Percentiles rank a stretch among this genome's conserved stretches.
phyloP scores from a whole-genome alignment of 2,329 filamentous ascomycete species.

The Cytospora paraplurivora region DNA sequence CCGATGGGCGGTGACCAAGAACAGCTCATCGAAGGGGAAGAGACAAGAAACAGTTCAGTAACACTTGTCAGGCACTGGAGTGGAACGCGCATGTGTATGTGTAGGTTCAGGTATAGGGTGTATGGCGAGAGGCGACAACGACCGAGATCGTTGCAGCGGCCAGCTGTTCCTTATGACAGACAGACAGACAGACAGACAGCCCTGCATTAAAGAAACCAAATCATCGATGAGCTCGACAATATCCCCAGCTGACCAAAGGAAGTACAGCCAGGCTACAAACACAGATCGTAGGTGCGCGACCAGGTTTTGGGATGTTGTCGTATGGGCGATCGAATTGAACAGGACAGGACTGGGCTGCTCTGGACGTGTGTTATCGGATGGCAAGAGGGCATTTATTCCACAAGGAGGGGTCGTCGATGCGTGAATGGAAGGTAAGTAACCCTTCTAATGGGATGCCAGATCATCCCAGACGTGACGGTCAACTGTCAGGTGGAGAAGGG shows the following conservation, averaged over 20 bases:
- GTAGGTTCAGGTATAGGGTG: not conserved
- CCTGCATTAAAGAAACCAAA: not conserved
- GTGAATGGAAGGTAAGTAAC: not conserved
- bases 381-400: not conserved
- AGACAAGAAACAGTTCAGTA: constrained; percentile 23
- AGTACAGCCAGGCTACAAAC: constrained; percentile 9
- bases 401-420: not conserved
- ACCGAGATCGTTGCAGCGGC: constrained; percentile 22
- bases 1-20: constrained; percentile 1
- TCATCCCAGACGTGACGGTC: not conserved
- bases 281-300: constrained; percentile 9
- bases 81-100: not conserved
- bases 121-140: constrained; percentile 25
- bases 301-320: not conserved
- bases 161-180: not conserved
- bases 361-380: not conserved
- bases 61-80: constrained; percentile 29
- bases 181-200: constrained; percentile 3
- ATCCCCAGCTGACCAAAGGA: constrained; percentile 1
- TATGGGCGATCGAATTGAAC: not conserved
- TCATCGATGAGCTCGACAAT: constrained; percentile 6
- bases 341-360: not conserved
- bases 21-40: constrained; percentile 19
- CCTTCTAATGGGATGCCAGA: not conserved
- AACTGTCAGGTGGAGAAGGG: not conserved